Conservation (phyloP, 768 basidiomycete species). For the Lactarius psammicola region DNA sequence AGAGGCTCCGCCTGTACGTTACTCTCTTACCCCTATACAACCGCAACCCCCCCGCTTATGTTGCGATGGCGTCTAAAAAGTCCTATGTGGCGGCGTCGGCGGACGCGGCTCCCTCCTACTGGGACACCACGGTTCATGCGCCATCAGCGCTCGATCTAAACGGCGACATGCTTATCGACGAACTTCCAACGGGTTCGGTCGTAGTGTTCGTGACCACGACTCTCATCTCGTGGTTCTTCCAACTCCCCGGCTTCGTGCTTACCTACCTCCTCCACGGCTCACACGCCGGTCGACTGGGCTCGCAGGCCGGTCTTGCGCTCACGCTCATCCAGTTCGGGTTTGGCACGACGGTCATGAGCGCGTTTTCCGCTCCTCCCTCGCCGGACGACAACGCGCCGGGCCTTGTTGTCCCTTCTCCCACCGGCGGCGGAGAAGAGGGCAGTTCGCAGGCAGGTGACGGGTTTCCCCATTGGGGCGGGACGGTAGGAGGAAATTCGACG, state of each 20-base stretch:
- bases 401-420: background rate
- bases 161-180: conserved; percentile 82
- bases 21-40: background rate
- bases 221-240: conserved; percentile 93
- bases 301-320: conserved; percentile 91
- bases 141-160: conserved; percentile 52
- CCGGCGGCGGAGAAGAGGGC: background rate
- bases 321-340: conserved; percentile 94
- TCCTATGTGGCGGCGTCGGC: conserved; percentile 85
- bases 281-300: conserved; percentile 92
- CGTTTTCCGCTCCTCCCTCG: conserved; percentile 21
- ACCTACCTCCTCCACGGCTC: conserved; percentile 91
- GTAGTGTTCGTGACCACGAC: conserved; percentile 73
- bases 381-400: conserved; percentile 9
- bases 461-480: conserved; percentile 14
- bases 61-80: conserved; percentile 39
- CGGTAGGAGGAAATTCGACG: conserved; percentile 21
- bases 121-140: conserved; percentile 93
- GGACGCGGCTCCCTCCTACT: conserved; percentile 92
- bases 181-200: conserved; percentile 80
- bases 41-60: background rate
- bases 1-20: conserved; percentile 80
- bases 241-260: conserved; percentile 90
- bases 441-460: background rate
- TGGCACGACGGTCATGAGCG: conserved; percentile 49